Base-by-base conservation (phyloP, 2,329 filamentous ascomycete genomes). In the Stachybotrys elegans region DNA sequence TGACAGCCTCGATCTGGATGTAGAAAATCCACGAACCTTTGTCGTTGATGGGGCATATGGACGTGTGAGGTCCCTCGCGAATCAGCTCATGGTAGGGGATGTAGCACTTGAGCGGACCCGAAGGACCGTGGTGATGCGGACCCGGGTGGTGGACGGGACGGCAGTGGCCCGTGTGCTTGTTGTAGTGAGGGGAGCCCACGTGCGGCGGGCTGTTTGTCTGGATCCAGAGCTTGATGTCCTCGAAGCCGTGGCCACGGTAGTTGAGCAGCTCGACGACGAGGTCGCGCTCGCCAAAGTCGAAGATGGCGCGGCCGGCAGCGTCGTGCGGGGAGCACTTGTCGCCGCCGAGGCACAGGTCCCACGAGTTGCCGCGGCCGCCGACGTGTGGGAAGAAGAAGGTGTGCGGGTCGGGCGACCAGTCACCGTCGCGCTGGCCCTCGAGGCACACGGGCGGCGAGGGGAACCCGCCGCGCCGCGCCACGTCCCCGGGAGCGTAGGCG, bases 11-110 rank as follows among this genome's bases (percentile, higher is more conserved):
- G 46, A 58, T 50, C 47, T 52, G 51, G 42, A 58, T 53, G 43
- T 58, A 57, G 22, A 54, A 56, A 44, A 53, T 50, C 55, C 55
- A 58, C 17, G 54, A 52, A n/a, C 55, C 55, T 14, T 56, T 46
- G 11, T 46, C 51, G 35, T 54, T 31, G 16, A 58, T 46, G 32
- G 55, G 55, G 44, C 55, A 58, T 43, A 58, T 50, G 21, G 57
- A 48, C 25, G 50, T 42, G 45, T 51, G 49, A 4, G 52, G 55
- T 25, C 53, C 53, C 5, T 53, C 55, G 22, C 54, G 45, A 20
- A 51, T 51, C 19, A 58, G 36, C 8, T 54, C 54, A 39, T 54
- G 55, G 37, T 52, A 58, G 7, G 55, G 55, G 8, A 57, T 47
- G 19, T 55, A 48, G 23, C 55, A 58, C 42, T 51, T 54, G 43